phyloP scores from a whole-genome alignment of 192 early-diverging fungal genomes.

The Pilobolus umbonatus region DNA sequence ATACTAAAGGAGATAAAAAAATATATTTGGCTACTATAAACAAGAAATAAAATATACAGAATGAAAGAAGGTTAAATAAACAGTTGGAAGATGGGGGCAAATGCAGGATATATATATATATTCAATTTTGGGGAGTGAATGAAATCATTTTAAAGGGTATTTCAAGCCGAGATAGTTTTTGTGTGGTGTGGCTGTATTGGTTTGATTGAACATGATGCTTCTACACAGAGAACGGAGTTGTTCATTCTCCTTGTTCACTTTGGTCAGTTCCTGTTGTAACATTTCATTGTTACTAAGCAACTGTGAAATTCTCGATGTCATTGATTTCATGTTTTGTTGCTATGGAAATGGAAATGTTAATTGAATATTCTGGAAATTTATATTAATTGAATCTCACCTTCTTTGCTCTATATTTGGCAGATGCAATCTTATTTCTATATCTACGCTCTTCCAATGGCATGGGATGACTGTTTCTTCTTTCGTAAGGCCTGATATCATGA shows the following conservation, averaged over 20 bases:
- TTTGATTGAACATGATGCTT: not conserved
- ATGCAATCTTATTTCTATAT: conserved; percentile 53
- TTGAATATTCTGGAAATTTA: not conserved
- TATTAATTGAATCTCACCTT: conserved; percentile 31
- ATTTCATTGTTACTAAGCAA: not conserved
- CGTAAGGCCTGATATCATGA: not conserved
- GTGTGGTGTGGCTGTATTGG: not conserved
- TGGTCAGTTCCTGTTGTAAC: conserved; percentile 5
- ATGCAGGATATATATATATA: no score
- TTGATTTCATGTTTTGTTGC: conserved; percentile 11
- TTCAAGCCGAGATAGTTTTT: not conserved
- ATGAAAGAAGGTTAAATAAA: no score
- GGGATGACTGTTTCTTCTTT: conserved; percentile 15
- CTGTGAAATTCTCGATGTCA: conserved; percentile 1
- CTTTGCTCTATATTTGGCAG: conserved; percentile 55
- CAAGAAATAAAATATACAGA: not conserved
- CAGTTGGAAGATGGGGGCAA: not conserved
- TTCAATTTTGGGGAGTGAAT: no score
- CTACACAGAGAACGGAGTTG: not conserved
- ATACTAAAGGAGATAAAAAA: not conserved
- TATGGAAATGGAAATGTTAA: not conserved
- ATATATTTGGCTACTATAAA: no score
- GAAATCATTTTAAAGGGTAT: no score
- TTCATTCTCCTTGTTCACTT: conserved; percentile 3
- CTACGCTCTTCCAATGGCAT: conserved; percentile 44